Evolutionary conservation across 768 basidiomycete species (phyloP).

Genomic region (Boletus tylopilopsis): DNA sequence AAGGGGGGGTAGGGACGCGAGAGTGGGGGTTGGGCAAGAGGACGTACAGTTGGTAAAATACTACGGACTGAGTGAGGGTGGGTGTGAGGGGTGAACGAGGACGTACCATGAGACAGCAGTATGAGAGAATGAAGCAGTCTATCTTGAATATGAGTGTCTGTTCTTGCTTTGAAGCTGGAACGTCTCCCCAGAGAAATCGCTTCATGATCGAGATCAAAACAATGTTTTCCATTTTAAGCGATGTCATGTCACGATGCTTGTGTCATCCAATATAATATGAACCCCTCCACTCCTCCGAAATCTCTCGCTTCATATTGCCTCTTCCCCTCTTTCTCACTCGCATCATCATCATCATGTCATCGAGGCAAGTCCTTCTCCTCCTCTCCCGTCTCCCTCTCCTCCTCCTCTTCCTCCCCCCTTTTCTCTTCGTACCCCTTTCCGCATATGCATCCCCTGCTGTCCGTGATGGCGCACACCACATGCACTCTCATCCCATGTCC

Average conservation of each 20-base stretch:
- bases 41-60: constrained; percentile 64
- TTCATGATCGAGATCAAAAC: too few relatives aligned
- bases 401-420: constrained; percentile 10
- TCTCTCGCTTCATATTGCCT: too few relatives aligned
- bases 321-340: constrained; percentile 3
- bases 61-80: constrained; percentile 26
- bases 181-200: too few relatives aligned
- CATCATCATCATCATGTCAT: background rate
- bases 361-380: background rate
- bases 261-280: too few relatives aligned
- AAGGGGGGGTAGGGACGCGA: background rate
- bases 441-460: constrained; percentile 13
- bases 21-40: background rate
- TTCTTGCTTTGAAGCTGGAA: constrained; percentile 31
- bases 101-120: constrained; percentile 64
- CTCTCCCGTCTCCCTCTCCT: constrained; percentile 4
- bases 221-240: too few relatives aligned
- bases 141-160: constrained; percentile 52
- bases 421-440: constrained; percentile 16
- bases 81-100: background rate
- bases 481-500: constrained; percentile 48
- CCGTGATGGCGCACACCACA: constrained; percentile 40
- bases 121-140: constrained; percentile 67
- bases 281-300: too few relatives aligned
- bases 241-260: too few relatives aligned